Evolutionary conservation across 169 alveolate species (phyloP).

Genomic region (Eimeria acervulina): DNA sequence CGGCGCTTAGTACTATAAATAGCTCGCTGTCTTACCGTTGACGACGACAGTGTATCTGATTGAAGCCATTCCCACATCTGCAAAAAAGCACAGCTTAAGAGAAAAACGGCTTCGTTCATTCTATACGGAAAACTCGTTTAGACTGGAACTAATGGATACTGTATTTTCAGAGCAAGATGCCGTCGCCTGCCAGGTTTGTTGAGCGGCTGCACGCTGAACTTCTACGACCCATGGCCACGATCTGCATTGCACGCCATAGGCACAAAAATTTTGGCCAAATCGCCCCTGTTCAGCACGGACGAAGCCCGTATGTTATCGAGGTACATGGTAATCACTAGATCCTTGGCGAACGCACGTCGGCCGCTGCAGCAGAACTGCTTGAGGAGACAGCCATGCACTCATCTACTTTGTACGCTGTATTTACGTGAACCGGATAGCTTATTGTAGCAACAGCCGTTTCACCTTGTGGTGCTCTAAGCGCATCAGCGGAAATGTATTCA

Average conservation of each 20-base stretch:
- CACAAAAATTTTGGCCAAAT: constrained; percentile 17
- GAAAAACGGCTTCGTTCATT: background rate
- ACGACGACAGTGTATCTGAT: background rate
- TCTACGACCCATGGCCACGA: constrained; percentile 96
- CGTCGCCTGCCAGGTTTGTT: constrained; percentile 73
- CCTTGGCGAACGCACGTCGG: background rate
- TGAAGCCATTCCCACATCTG: background rate
- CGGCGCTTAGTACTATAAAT: background rate
- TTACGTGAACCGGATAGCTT: background rate
- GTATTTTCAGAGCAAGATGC: constrained; percentile 64
- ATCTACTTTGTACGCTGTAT: background rate
- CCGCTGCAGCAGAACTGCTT: background rate
- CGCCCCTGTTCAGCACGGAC: constrained; percentile 23
- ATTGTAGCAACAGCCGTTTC: background rate
- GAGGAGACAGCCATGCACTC: background rate
- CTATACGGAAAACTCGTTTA: background rate
- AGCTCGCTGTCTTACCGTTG: background rate
- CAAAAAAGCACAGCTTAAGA: background rate
- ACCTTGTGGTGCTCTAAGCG: constrained; percentile 37
- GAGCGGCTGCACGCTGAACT: constrained; percentile 65
- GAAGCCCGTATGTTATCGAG: constrained; percentile 64
- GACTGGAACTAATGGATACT: background rate
- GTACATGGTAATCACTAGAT: background rate
- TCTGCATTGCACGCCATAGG: constrained; percentile 91
- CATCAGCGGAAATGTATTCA: constrained; percentile 69